Evolutionary conservation across 2,329 filamentous ascomycete genomes (phyloP).

Genomic region (Trichoderma lentiforme): DNA sequence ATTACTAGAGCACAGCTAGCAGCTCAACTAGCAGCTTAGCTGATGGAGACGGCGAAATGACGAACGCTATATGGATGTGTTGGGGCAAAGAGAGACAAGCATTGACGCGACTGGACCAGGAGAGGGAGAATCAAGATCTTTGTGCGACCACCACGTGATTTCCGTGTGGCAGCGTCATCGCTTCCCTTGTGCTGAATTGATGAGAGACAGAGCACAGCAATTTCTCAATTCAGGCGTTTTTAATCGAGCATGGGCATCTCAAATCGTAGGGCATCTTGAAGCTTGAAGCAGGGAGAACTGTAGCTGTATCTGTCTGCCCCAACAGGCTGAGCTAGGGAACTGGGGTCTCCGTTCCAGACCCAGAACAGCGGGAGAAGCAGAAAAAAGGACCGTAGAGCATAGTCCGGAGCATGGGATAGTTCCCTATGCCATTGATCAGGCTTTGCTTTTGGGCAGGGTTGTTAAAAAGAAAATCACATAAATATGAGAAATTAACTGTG

Average conservation of each 20-base stretch:
- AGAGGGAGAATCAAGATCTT: background rate
- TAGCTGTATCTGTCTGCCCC: background rate
- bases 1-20: background rate
- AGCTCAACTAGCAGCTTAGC: background rate
- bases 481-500: background rate
- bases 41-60: conserved; percentile 5
- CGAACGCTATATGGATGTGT: background rate
- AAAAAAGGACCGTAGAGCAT: background rate
- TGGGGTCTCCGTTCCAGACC: background rate
- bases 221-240: background rate
- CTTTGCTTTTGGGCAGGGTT: background rate
- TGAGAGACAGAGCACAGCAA: background rate
- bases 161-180: background rate
- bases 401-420: background rate
- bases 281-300: background rate
- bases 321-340: background rate
- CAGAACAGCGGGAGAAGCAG: background rate
- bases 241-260: background rate
- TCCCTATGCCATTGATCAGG: background rate
- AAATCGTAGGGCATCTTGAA: background rate
- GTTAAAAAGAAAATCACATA: background rate
- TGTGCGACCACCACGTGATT: background rate
- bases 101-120: background rate
- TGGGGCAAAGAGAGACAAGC: background rate
- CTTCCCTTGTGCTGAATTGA: background rate